A percentile compares a stretch with the other conserved stretches of the same genome.
Conservation (phyloP, 257 asterid species). For the Lithospermum erythrorhizon region DNA sequence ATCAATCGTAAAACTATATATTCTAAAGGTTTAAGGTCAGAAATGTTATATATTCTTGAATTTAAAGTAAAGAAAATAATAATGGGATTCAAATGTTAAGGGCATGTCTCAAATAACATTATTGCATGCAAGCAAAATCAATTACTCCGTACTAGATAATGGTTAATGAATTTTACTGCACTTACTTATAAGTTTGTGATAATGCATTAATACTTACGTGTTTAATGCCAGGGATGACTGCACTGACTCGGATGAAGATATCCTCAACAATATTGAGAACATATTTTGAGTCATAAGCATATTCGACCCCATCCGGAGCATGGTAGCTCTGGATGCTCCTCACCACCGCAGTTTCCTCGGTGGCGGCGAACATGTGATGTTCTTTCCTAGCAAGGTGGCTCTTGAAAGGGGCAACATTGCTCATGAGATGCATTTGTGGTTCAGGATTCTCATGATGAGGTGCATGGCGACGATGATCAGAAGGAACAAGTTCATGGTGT, state of each 20-base stretch:
- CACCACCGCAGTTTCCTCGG: constrained; percentile 47
- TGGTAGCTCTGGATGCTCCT: constrained; percentile 40
- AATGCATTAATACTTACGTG: constrained; percentile 14
- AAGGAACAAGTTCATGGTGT: background rate
- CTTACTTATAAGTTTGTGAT: too few relatives aligned
- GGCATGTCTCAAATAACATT: too few relatives aligned
- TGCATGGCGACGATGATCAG: too few relatives aligned
- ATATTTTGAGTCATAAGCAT: constrained; percentile 43
- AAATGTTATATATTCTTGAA: too few relatives aligned
- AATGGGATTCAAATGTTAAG: too few relatives aligned
- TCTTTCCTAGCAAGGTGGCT: constrained; percentile 26
- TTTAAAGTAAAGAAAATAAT: too few relatives aligned
- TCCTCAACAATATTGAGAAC: constrained; percentile 48
- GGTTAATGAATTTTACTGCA: too few relatives aligned
- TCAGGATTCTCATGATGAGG: background rate
- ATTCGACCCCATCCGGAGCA: constrained; percentile 42
- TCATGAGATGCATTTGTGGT: background rate
- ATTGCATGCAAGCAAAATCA: too few relatives aligned
- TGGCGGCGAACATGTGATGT: constrained; percentile 24
- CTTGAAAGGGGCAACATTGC: constrained; percentile 7
- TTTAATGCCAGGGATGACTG: constrained; percentile 14
- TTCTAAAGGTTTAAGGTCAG: too few relatives aligned
- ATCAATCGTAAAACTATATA: too few relatives aligned
- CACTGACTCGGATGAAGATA: constrained; percentile 35
- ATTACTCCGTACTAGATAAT: too few relatives aligned